phyloP scores from a whole-genome alignment of 2,329 filamentous ascomycete genomes.

The Alternaria incomplexa region DNA sequence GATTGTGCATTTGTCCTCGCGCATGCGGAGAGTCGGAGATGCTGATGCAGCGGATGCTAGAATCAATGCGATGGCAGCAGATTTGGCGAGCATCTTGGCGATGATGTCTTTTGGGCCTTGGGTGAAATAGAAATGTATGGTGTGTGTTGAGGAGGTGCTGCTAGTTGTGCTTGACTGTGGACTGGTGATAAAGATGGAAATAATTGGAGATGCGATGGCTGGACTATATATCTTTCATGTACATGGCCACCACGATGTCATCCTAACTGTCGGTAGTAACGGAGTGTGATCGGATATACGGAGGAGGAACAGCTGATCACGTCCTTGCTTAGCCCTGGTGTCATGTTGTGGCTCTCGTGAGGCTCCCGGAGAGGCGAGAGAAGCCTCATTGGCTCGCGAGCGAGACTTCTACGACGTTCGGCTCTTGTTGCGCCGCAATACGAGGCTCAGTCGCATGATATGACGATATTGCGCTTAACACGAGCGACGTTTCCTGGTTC shows the following conservation, averaged over 20 bases:
- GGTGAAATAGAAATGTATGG: background rate
- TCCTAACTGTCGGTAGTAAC: background rate
- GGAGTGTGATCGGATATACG: background rate
- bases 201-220: background rate
- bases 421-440: background rate
- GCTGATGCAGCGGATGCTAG: conserved; percentile 12
- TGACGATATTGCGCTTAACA: background rate
- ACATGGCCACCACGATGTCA: background rate
- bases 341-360: background rate
- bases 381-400: background rate
- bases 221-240: background rate
- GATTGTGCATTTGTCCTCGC: conserved; percentile 9
- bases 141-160: background rate
- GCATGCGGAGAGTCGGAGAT: conserved; percentile 5
- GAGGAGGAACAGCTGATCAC: background rate
- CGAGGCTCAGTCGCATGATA: background rate
- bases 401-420: background rate
- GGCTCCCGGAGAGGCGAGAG: background rate
- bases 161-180: background rate
- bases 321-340: background rate
- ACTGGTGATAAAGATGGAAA: background rate
- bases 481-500: background rate
- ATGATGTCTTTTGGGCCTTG: background rate
- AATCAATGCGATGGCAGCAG: conserved; percentile 11
- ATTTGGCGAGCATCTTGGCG: conserved; percentile 12